Evolutionary conservation across 768 basidiomycete species (phyloP), one percentile per base, ranked within the genome.

Genomic region (Xanthoconium purpureum): DNA sequence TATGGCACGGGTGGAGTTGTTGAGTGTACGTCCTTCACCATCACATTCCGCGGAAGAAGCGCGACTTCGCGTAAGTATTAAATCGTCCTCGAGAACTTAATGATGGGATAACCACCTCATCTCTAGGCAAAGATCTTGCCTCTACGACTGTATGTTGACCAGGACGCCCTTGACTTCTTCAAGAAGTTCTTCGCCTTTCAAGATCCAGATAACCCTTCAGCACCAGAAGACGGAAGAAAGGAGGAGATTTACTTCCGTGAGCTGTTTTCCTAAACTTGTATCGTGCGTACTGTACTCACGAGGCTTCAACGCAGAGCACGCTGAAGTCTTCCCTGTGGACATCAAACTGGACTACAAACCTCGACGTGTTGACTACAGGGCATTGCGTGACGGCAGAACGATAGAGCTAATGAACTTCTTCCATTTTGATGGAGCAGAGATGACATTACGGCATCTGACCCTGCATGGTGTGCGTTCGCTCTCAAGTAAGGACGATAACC

Each of bases 371-470:
- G 93, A 98, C 70, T 97, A 98, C 70, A 77, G 84, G 58, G 97
- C 95, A 10, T 76, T 99, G 55, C 82, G 86, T 38, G 89, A 94
- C 58, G 97, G 97, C 14, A 84, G 81, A 71, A 94, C 94, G 0
- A 96, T 96, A 57, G 97, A 99, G 68, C 74, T 99, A 45, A 98
- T 99, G 96, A 99, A 99, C 69, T 98, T 99, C 72, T 99, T 99
- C 87, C 95, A 98, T 73, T 99, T 98, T 62, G 97, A 98, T 64
- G 95, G 93, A 1, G 91, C 96, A 5, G 97, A 98, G 72, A 98
- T 99, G 94, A 97, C 94, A 0, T 72, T 99, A 50, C 80, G 97
- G 54, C 94, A 97, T 66, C 88, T 98, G 60, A 93, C 91, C 17
- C 70, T 98, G 33, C 84, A 88, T 57, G 97, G 97, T 32, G 95